Base-by-base conservation (phyloP, 108 stramenopile species). In the Cyclotella cryptica region DNA sequence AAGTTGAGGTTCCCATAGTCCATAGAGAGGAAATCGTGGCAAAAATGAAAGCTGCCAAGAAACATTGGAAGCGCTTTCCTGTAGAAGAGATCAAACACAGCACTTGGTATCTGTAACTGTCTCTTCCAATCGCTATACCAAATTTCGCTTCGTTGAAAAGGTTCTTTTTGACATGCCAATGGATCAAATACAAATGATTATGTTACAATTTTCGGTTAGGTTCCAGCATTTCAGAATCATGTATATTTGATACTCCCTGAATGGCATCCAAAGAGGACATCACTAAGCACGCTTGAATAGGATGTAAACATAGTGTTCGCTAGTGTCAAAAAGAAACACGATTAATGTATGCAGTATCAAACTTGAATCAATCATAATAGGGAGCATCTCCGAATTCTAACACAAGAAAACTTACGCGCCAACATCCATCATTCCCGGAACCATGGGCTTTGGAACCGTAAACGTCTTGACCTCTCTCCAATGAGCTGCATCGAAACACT, bases 1-100 rank as follows among this genome's bases (percentile, higher is more conserved):
- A 40, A 27, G 24, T 49, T n/a, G n/a, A n/a, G 17, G 49, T 59
- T 26, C n/a, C 47, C 18, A 42, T 65, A 30, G 73, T 83, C 66
- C 22, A 29, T 21, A 74, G 66, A 58, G 21, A 79, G 47, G 82
- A 83, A 46, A 75, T 83, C 13, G 21, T 30, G 41, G 39, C 55
- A 29, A 83, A 83, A 75, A 83, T 62, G 73, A 80, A 52, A 57
- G 61, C 40, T 40, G 82, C 78, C 0, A 68, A 53, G 40, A 75
- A 41, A 35, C 82, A 83, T 66, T 83, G 82, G 82, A 69, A 68
- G 22, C 64, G 78, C 39, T 83, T 83, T 35, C 82, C 82, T 11
- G 46, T 80, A 5, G 62, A 83, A 40, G 82, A 83, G 63, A 83
- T 83, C 21, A 83, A 83, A 58, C 55, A 79, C 39, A 79, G 60